Conservation (phyloP, 208 protist genomes). For the Strigomonas galati region DNA sequence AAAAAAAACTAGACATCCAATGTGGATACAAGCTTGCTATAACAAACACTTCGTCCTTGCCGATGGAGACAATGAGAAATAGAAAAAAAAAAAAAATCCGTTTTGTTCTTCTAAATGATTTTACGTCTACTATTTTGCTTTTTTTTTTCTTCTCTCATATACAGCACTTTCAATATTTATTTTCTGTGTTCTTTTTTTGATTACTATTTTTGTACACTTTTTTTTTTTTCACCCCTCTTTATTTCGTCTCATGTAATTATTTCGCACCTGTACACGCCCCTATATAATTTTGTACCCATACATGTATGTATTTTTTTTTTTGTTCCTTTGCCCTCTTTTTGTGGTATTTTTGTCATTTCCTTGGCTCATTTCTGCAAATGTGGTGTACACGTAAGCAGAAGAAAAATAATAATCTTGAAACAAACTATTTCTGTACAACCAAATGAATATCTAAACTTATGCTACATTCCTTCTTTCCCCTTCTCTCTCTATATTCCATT, state of each 20-base stretch:
- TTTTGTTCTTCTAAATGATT: constrained; percentile 1
- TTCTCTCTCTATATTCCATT: background rate
- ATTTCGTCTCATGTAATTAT: background rate
- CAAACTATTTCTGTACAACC: no score
- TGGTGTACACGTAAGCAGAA: background rate
- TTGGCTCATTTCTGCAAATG: background rate
- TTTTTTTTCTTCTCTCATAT: constrained; percentile 5
- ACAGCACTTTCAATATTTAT: background rate
- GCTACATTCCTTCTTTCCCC: background rate
- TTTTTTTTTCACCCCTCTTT: constrained; percentile 15
- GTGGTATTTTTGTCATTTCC: background rate
- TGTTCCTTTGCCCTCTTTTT: constrained; percentile 15
- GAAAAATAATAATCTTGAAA: constrained; percentile 13
- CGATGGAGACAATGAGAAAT: no score
- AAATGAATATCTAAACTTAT: background rate
- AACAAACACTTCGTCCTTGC: no score
- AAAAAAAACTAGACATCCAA: no score
- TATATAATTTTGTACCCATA: no score
- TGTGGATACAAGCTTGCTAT: no score
- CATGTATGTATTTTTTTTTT: constrained; percentile 12
- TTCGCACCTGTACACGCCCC: background rate
- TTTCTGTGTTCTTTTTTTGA: constrained; percentile 17
- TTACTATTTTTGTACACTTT: constrained; percentile 19
- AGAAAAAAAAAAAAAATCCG: background rate
- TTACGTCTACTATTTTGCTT: background rate